Base-by-base conservation (phyloP, 441 rosid genomes). In the Euphorbia celastroides region DNA sequence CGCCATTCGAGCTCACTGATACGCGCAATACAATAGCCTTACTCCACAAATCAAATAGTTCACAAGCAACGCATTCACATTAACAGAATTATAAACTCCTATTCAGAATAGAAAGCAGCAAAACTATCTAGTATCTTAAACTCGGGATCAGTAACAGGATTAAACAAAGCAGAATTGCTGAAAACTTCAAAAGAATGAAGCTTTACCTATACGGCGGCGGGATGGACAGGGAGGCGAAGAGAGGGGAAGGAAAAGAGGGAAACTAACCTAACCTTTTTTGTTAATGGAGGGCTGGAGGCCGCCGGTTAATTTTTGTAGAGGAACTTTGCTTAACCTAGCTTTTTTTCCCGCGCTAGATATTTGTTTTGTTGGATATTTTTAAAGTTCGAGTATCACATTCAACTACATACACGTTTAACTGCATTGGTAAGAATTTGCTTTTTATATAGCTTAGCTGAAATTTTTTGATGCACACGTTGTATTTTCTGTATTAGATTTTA, bases 1-100 rank as follows among this genome's bases (percentile, higher is more conserved):
- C 10, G 78, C n/a, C 94, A 88, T 86, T 50, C 56, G 68, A 56
- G 44, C 44, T 38, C 44, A 38, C 44, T 38, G 11, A 38, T 10
- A 25, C 11, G 7, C n/a, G 20, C 8, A 60, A 17, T 60, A 34
- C 0, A 60, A 32, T 22, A 4, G 9, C 28, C 62, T 32, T 17
- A 10, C 26, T 31, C 48, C 3, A 38, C n/a, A n/a, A n/a, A 17
- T 60, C 48, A 19, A 36, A 12, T 5, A 34, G 42, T 31, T 58
- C 42, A 58, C 42, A 58, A n/a, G n/a, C n/a, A 16, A 2, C 25
- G 5, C 5, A 25, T n/a, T n/a, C n/a, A n/a, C n/a, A 56, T 56
- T 10, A 57, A 57, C 16, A 27, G 13, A 26, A 26, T 25, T 56
- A 9, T 12, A 5, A 56, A 26, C 28, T 26, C 8, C 5, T 19